Percentiles rank a stretch among this genome's conserved stretches.
Conservation (phyloP, 2,329 filamentous ascomycete species). For the Aspergillus texensis region DNA sequence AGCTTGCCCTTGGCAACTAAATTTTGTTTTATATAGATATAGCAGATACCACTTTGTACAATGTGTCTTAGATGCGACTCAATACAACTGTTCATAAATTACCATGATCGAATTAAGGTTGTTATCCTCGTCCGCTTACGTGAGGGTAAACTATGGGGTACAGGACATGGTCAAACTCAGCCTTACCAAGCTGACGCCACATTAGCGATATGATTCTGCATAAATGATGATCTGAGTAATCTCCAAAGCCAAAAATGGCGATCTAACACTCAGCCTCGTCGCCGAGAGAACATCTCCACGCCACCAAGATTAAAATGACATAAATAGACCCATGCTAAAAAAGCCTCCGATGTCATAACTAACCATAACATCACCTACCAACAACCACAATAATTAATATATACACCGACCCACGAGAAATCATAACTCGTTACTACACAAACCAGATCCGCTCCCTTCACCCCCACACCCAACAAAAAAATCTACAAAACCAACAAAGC, state of each 20-base stretch:
- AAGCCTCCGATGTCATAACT: not conserved
- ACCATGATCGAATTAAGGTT: not conserved
- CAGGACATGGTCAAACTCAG: accelerated
- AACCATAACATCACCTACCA: not conserved
- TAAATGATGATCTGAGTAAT: not conserved
- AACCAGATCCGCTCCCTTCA: too few relatives aligned
- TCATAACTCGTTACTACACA: not conserved
- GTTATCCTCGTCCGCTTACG: not conserved
- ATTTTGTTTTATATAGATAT: not conserved
- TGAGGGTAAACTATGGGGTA: not conserved
- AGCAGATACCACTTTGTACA: not conserved
- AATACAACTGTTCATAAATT: too few relatives aligned
- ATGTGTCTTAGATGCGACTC: not conserved
- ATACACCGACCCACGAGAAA: not conserved
- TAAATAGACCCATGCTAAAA: not conserved
- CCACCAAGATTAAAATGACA: not conserved
- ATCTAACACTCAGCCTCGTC: not conserved
- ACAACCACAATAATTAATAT: not conserved
- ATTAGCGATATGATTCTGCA: not conserved
- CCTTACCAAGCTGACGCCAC: not conserved
- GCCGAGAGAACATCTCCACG: not conserved
- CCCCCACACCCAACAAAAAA: not conserved
- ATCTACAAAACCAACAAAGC: not conserved
- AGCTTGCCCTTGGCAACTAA: slow-evolving; percentile 6
- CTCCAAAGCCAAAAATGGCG: not conserved